Base-by-base conservation (phyloP, 805 yeast species). In the Phaffomyces opuntiae region DNA sequence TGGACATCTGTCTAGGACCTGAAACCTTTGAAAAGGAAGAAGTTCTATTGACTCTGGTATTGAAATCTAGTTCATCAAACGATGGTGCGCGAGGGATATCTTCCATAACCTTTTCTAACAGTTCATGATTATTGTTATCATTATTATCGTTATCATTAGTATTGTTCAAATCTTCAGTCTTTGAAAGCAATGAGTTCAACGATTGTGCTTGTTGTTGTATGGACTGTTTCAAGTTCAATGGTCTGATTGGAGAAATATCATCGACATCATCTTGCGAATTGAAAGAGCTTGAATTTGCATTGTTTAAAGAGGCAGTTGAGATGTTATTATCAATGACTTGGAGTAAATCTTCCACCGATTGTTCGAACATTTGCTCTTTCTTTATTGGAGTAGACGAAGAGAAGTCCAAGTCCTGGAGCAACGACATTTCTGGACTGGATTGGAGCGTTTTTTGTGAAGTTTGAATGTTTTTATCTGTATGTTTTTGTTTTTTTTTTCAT, bases 311-410 rank as follows among this genome's bases (percentile, higher is more conserved):
- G 19, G 44, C 40, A 11, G 53, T 44, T 21, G 61, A 57, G 8
- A 59, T 53, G 44, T 59, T 59, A 39, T 51, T 53, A 38, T 57
- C 56, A 19, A 59, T 57, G 7, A 57, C 59, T 13, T 62, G 61
- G 17, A 70, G 47, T 12, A 70, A 56, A 39, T 68, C 70, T 42
- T 68, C 73, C 11, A 68, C 73, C 1, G 73, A 68, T 40, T 63
- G 64, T 48, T 44, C 45, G 14, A 34, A 34, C 13, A 47, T 43
- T 24, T 39, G 37, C 11, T 46, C 49, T 16, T 40, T 47, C 41
- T 54, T 54, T 16, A 55, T 44, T 1, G 60, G 59, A 1, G 60
- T 55, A 8, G 61, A 57, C 7, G 54, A 51, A 17, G 51, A 50
- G 9, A 45, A 21, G 12, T 40, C 44, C 12, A 32, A 29, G 17